Evolutionary conservation across 2,329 filamentous ascomycete species (phyloP).

Genomic region (Trichoderma gracile): DNA sequence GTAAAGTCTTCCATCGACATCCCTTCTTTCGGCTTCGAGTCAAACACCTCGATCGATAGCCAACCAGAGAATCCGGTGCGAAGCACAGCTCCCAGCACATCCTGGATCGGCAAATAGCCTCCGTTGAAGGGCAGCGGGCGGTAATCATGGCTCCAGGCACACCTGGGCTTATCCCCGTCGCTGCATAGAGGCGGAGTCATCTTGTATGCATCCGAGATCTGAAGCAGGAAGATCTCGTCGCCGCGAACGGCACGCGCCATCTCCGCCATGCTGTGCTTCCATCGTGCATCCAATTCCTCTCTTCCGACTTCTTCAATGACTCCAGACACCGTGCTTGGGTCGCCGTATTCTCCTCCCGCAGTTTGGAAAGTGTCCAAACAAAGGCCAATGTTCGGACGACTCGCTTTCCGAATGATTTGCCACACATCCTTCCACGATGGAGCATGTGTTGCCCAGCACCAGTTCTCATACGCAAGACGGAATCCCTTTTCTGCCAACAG

Average conservation of each 20-base stretch:
- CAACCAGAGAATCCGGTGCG: conserved; percentile 66
- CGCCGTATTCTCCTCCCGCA: conserved; percentile 70
- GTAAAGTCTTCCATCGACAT: background rate
- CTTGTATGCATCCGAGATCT: conserved; percentile 74
- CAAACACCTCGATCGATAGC: conserved; percentile 72
- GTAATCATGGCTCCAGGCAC: conserved; percentile 66
- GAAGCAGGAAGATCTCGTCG: conserved; percentile 72
- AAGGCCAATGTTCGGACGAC: conserved; percentile 67
- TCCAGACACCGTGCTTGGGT: conserved; percentile 52
- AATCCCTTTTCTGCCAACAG: conserved; percentile 58
- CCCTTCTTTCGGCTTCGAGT: conserved; percentile 36
- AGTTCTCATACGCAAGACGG: conserved; percentile 75
- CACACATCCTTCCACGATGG: conserved; percentile 69
- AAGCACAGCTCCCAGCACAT: conserved; percentile 65
- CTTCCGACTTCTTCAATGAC: conserved; percentile 45
- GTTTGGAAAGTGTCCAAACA: conserved; percentile 80
- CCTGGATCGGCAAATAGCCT: conserved; percentile 68
- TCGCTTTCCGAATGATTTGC: conserved; percentile 63
- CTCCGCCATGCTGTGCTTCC: conserved; percentile 55
- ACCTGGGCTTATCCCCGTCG: conserved; percentile 52
- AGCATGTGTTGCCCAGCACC: conserved; percentile 76
- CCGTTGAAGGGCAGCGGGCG: conserved; percentile 69
- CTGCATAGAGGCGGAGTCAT: conserved; percentile 56
- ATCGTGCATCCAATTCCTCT: conserved; percentile 52
- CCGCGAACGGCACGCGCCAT: conserved; percentile 55